Base-by-base conservation (phyloP, 805 yeast genomes). In the Hanseniaspora thailandica region DNA sequence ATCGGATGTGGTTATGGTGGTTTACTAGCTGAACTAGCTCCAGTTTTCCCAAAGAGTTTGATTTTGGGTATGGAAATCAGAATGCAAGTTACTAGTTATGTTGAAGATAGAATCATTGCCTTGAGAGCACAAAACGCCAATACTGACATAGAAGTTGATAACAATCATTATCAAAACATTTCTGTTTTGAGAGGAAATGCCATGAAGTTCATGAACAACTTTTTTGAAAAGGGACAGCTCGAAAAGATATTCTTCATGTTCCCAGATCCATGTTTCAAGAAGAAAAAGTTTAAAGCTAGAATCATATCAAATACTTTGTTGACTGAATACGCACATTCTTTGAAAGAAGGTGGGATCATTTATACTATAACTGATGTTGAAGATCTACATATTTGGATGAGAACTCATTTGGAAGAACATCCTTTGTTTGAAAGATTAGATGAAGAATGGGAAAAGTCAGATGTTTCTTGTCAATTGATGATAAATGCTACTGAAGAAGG, bases 191-290 rank as follows among this genome's bases (percentile, higher is more conserved):
- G 98, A 66, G 97, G 94, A 19, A 93, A 93, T 64, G 93, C 97
- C 34, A 93, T 93, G 98, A 93, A 93, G 68, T 93, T 93, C 63
- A 70, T 88, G 57, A 97, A 98, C 22, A 93, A 93, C 66, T 93
- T 93, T 67, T 93, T 93, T 70, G 72, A 75, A 55, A 83, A 83
- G 66, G 80, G 81, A 6, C 97, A 88, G 65, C 71, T 89, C 49
- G 78, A 82, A 33, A 93, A 90, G 72, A 86, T 93, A 77, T 93
- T 93, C 71, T 93, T 93, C 72, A 93, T 98, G 67, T 93, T 93
- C 76, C 98, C 98, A n/a, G 98, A 93, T 68, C 98, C 98, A 7
- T 98, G 93, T 68, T 93, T 93, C 74, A 93, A 93, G 66, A 95
- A 87, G 68, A 76, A 97, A 64, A 93, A 93, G 66, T 98, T 93